These are phyloP conservation scores for Eucalyptus sideroxylon DNA, from an alignment of 345 rosid genomes.

Conservation along the genomic window DNA sequence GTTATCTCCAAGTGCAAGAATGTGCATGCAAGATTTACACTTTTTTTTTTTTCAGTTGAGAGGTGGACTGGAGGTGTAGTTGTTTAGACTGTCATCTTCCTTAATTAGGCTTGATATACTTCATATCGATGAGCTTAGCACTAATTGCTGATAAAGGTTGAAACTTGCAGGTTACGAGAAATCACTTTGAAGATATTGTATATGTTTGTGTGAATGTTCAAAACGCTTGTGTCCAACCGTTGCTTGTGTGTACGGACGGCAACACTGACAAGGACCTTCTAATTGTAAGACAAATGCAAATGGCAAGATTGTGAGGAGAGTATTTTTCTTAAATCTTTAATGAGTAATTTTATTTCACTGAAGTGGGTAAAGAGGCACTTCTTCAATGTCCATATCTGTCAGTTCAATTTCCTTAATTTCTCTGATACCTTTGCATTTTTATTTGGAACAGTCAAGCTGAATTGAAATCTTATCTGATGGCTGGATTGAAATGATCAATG, in stretches of 20 bases:
- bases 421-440: neutral
- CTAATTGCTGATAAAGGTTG: neutral
- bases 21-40: neutral
- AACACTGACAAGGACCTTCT: slow-evolving; percentile 46
- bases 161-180: slow-evolving; percentile 34
- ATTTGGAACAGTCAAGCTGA: neutral
- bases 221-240: slow-evolving; percentile 22
- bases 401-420: neutral
- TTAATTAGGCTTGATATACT: neutral
- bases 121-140: neutral
- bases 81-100: neutral
- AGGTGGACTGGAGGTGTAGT: neutral
- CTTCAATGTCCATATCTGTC: neutral
- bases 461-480: neutral
- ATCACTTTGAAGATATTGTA: slow-evolving; percentile 70
- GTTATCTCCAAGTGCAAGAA: neutral
- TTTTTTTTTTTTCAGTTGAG: neutral
- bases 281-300: slow-evolving; percentile 31
- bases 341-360: neutral
- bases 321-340: neutral
- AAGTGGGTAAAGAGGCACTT: neutral
- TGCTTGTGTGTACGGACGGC: slow-evolving; percentile 60
- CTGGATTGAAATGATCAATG: neutral
- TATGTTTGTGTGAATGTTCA: slow-evolving; percentile 25
- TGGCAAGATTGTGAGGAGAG: neutral